Evolutionary conservation across 2,329 filamentous ascomycete species (phyloP).

Genomic region (Xylaria sp.): DNA sequence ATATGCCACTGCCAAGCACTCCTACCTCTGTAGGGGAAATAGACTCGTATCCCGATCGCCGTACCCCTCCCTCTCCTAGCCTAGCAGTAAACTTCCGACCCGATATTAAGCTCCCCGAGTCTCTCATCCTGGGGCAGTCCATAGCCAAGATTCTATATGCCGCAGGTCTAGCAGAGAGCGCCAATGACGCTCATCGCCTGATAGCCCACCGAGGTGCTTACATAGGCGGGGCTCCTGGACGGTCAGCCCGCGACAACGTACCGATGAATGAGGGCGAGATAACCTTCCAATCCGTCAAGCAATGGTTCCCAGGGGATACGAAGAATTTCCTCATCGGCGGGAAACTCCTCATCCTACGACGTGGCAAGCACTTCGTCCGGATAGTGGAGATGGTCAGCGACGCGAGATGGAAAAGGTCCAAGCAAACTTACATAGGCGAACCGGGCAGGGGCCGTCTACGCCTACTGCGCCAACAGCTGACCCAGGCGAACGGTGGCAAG

Average conservation of each 20-base stretch:
- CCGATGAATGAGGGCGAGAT: slow-evolving; percentile 61
- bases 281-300: slow-evolving; percentile 70
- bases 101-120: slow-evolving; percentile 69
- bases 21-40: slow-evolving; percentile 26
- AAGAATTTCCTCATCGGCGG: slow-evolving; percentile 70
- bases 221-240: slow-evolving; percentile 64
- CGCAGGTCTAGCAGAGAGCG: slow-evolving; percentile 66
- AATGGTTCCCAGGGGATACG: slow-evolving; percentile 68
- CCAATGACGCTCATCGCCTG: slow-evolving; percentile 68
- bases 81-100: slow-evolving; percentile 59
- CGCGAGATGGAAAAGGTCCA: slow-evolving; percentile 65
- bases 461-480: slow-evolving; percentile 51
- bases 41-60: slow-evolving; percentile 39
- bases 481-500: slow-evolving; percentile 25
- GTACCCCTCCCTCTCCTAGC: slow-evolving; percentile 51
- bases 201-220: slow-evolving; percentile 68
- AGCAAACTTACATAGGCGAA: slow-evolving; percentile 64
- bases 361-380: slow-evolving; percentile 72
- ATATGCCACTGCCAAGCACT: background rate
- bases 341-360: slow-evolving; percentile 68
- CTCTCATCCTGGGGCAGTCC: slow-evolving; percentile 64
- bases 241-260: slow-evolving; percentile 44
- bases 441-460: slow-evolving; percentile 61
- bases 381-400: slow-evolving; percentile 70
- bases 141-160: slow-evolving; percentile 70